Evolutionary conservation across 495 filamentous ascomycete species (phyloP).

Genomic region (Lophiotrema nucula): DNA sequence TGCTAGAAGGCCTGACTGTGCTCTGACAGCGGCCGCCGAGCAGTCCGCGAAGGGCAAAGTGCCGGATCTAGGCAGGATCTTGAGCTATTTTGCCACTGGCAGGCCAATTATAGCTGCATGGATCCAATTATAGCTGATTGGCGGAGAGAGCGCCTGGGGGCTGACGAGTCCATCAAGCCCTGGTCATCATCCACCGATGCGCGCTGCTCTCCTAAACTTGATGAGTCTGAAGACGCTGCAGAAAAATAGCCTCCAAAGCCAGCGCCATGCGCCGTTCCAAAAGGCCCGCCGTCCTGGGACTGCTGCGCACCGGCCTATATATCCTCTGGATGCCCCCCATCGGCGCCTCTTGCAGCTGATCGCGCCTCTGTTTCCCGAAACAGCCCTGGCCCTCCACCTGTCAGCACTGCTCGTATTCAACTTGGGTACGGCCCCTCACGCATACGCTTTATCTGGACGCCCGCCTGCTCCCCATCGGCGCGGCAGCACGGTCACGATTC

Average conservation of each 20-base stretch:
- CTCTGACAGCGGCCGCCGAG: no score
- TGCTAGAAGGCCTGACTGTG: no score
- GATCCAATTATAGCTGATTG: background rate
- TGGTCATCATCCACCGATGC: no score
- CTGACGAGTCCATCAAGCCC: no score
- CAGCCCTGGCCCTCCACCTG: background rate
- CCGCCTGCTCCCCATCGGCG: background rate
- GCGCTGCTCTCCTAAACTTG: no score
- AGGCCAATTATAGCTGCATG: conserved; percentile 2
- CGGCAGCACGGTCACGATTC: background rate
- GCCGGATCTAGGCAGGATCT: background rate
- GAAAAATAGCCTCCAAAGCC: background rate
- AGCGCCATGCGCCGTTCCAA: background rate
- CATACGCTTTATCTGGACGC: background rate
- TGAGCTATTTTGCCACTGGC: background rate
- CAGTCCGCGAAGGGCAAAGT: no score
- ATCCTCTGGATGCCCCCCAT: background rate
- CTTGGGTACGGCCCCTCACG: background rate
- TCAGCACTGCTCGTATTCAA: background rate
- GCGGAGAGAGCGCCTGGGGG: no score
- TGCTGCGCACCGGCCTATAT: conserved; percentile 2
- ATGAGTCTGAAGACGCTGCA: background rate
- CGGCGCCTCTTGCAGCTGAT: conserved; percentile 7
- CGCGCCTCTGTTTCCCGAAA: background rate
- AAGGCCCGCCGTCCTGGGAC: conserved; percentile 6